Conservation (phyloP, 139 green algal genomes). For the Micromonas commoda region DNA sequence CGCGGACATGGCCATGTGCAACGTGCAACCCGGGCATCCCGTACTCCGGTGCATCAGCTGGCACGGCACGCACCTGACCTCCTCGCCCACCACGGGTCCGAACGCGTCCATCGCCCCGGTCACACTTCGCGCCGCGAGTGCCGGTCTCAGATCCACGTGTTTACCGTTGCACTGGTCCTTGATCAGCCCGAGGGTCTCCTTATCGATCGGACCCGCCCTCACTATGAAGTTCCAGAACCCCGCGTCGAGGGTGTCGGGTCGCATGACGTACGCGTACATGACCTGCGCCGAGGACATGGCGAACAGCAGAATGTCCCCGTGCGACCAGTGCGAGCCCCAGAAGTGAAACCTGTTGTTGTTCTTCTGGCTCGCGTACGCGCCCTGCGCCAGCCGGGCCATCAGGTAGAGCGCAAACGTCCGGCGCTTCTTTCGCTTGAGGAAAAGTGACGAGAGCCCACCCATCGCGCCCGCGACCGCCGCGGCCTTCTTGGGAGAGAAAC, state of each 20-base stretch:
- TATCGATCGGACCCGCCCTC: not conserved
- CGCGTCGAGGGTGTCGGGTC: not conserved
- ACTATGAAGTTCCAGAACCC: conserved; percentile 17
- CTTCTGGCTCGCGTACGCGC: not conserved
- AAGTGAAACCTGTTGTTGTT: not conserved
- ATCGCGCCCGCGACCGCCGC: not conserved
- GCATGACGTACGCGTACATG: conserved; percentile 19
- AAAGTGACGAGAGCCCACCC: not conserved
- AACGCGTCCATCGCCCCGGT: too few species aligned
- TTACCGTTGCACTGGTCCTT: not conserved
- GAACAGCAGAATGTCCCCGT: not conserved
- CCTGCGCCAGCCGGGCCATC: not conserved
- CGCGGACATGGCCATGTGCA: not conserved
- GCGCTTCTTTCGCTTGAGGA: not conserved
- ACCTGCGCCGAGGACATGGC: not conserved
- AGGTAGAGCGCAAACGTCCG: not conserved
- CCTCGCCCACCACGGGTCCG: not conserved
- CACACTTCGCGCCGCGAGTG: not conserved
- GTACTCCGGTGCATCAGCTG: not conserved
- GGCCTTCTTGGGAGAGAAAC: not conserved
- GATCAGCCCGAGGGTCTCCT: not conserved
- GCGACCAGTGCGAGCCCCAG: not conserved
- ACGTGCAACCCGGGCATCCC: not conserved
- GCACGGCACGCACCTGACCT: not conserved
- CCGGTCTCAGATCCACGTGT: not conserved